Base-by-base conservation (phyloP, 1,139 yeast genomes). In the Pichia sp. region DNA sequence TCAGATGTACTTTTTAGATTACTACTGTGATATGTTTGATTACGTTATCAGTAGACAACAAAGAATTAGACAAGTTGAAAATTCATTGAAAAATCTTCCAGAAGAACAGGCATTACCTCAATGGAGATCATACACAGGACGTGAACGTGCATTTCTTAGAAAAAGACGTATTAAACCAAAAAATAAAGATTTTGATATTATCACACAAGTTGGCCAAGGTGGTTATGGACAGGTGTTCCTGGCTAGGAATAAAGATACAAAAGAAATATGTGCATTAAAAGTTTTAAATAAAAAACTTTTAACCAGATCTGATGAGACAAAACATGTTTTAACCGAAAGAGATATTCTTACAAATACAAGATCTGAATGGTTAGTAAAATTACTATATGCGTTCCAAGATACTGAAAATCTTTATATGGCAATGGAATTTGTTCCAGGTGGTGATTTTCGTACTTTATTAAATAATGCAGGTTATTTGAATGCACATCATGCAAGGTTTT, bases 371-470 rank as follows among this genome's bases (percentile, higher is more conserved):
- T 73, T 94, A 40, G 98, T 92, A 37, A 89, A 89, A 64, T 71
- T 94, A 46, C 72, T 89, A 49, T 94, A 94, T 63, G 96, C 98
- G 3, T 94, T 94, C 68, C 99, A 94, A 63, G 97, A 92, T 64
- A 69, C 82, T 0, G 92, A 85, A 51, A 86, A 86, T 62, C 87
- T 94, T 35, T 94, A 87, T 57, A 72, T 94, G 58, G 98, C 98
- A 2, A 94, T 94, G 99, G 98, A 94, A 63, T 94, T 87, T 65
- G 98, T 94, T 9, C 97, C 98, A 4, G 99, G 99, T 49, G 99
- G 99, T 42, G 99, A 94, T 63, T 94, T 87, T 69, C 81, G 99
- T 61, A 94, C 98, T 1, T 69, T 94, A 53, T 76, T 94, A 54
- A 90, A 89, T 65, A 92, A 90, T 61, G 90, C 97, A 6, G 96